Evolutionary conservation across 305 asterid genomes (phyloP), one percentile per base, ranked within the genome.

Genomic region (Fraxinus floribunda): DNA sequence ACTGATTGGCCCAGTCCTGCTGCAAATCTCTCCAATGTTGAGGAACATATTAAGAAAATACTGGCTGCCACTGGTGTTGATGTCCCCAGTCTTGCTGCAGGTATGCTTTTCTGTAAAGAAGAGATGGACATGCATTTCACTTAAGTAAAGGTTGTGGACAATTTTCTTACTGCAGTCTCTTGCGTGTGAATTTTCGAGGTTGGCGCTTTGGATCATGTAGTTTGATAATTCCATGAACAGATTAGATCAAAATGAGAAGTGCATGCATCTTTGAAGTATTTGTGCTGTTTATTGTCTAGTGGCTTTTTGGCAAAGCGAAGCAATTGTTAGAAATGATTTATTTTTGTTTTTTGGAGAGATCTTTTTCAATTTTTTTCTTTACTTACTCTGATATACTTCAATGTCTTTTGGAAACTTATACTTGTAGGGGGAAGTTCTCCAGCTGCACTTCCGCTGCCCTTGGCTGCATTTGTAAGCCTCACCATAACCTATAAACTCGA

Each of bases 1-100:
- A 93, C 98, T 0, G 99, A 96, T 88, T 96, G 99, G 99, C 99
- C 99, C 7, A 96, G 99, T 82, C 99, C 99, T 30, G 98, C 95
- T 55, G 97, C 98, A 79, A 96, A 96, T 89, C 95, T 96, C 78
- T 89, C 93, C 76, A 89, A 89, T 82, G 99, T 96, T 32, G 98
- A 96, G 92, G 97, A 92, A 86, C 98, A 96, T 80, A 96, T 96
- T 62, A 96, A 93, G 97, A 94, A 93, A 87, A 96, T 96, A 72
- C 84, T 96, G 82, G 98, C 98, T 84, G 97, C 97, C 81, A 93
- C 99, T 10, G 98, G 98, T 70, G 99, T 96, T 11, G 95, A 96
- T 88, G 89, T 96, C 78, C 99, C 98, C 30, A 93, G 99, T 89
- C 94, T 96, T 83, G 93, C 93, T 81, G 91, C 98, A 90, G 98